Evolutionary conservation across 78 protist genomes (phyloP), one percentile per base, ranked within the genome.

Genomic region (Cyanophora paradoxa): DNA sequence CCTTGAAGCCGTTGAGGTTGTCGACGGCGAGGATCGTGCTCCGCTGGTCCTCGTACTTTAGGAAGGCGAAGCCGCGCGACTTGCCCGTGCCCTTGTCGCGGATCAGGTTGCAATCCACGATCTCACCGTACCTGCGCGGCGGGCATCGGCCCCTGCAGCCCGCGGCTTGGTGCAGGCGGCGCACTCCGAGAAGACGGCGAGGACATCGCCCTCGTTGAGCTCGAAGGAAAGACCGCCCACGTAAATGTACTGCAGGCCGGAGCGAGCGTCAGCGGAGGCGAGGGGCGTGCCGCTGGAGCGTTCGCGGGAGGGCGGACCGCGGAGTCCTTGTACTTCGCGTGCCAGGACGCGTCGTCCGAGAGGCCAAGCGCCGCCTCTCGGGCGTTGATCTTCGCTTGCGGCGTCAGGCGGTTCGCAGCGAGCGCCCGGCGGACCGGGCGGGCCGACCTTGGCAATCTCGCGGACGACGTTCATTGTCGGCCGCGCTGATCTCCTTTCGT

Each of bases 1-100:
- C 62, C 39, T 83, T 82, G 24, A 54, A 37, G 22, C 98, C 98
- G 61, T 91, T 94, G 33, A 94, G 42, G 74, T 94, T 94, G 70
- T 92, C 96, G 11, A 94, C 96, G 17, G 95, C 93, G 4, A 94
- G 86, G 19, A 82, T 48, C 2, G 95, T 88, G 44, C 88, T 76
- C 31, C 93, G 76, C 58, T 82, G 92, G 76, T 94, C 93, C 13
- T 88, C 93, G 54, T 92, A 94, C 4, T 86, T 84, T 14, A 94
- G 31, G 34, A 91, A 94, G 17, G 82, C 77, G 59, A 89, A 92
- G 5, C 98, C 98, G 33, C 50, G 56, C 30, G 92, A 68, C 66
- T 83, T 81, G n/a, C 94, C 95, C 13, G 95, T 90, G 4, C 80
- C 90, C 26, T 80, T 81, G 78, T 90, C 90, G 33, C 95, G 81